phyloP scores from a whole-genome alignment of 2,329 filamentous ascomycete species.

The Mollisia scopiformis region DNA sequence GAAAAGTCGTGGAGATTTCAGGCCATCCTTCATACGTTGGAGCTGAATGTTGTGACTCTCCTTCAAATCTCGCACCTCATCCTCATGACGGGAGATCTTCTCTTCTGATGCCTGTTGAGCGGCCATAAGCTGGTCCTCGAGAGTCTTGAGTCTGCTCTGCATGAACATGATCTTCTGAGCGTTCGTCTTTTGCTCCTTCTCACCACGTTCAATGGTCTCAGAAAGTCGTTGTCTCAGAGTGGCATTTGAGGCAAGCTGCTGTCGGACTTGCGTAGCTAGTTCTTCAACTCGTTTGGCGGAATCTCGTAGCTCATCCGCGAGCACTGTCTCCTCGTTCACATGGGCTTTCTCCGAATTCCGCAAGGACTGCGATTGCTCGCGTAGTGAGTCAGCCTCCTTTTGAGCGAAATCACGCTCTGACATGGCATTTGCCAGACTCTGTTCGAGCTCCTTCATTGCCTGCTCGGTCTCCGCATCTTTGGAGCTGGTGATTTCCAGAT shows the following conservation, averaged over 20 bases:
- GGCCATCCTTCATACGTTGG: conserved; percentile 66
- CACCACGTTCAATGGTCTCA: conserved; percentile 80
- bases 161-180: conserved; percentile 81
- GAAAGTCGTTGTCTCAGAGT: conserved; percentile 75
- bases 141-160: conserved; percentile 75
- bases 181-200: conserved; percentile 79
- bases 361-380: conserved; percentile 61
- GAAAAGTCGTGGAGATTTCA: conserved; percentile 50
- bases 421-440: conserved; percentile 69
- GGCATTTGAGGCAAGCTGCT: conserved; percentile 79
- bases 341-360: conserved; percentile 58
- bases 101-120: conserved; percentile 90
- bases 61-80: conserved; percentile 75
- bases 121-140: conserved; percentile 82
- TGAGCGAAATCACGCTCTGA: conserved; percentile 74
- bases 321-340: conserved; percentile 61
- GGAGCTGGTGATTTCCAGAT: conserved; percentile 56
- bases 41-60: conserved; percentile 80
- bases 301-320: conserved; percentile 71
- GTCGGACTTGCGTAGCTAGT: conserved; percentile 76
- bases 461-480: conserved; percentile 62
- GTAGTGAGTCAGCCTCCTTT: conserved; percentile 64
- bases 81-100: conserved; percentile 80
- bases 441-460: conserved; percentile 68
- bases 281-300: conserved; percentile 80